A percentile compares a stretch with the other conserved stretches of the same genome.
These are phyloP conservation scores for Suhomyces atakaporum DNA, from an alignment of 1,139 yeast species.

Conservation along the genomic window DNA sequence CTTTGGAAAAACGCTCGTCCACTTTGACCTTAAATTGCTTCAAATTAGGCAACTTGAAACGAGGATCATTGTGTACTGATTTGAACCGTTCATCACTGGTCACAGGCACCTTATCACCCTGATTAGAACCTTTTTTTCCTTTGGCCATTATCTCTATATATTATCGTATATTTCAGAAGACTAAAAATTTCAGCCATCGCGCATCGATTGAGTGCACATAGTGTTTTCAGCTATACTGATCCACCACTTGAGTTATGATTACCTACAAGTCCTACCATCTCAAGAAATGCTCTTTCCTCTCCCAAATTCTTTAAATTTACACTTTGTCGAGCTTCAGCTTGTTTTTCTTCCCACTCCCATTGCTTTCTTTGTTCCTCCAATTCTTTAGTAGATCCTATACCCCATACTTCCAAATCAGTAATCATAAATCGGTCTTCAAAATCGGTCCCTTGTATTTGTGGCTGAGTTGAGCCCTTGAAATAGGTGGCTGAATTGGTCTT, in stretches of 20 bases:
- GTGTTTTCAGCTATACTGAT: slow-evolving; percentile 33
- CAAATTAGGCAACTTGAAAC: slow-evolving; percentile 74
- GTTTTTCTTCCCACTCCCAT: slow-evolving; percentile 92
- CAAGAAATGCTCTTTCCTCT: slow-evolving; percentile 84
- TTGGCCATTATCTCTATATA: slow-evolving; percentile 19
- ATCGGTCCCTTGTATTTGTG: slow-evolving; percentile 27
- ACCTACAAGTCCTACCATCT: slow-evolving; percentile 89
- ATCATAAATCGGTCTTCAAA: slow-evolving; percentile 74
- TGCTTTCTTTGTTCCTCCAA: slow-evolving; percentile 71
- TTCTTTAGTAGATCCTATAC: slow-evolving; percentile 78
- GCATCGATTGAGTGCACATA: slow-evolving; percentile 8
- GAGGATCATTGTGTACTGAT: slow-evolving; percentile 81
- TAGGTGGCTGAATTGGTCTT: slow-evolving; percentile 25
- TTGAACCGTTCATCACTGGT: slow-evolving; percentile 75
- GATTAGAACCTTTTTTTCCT: slow-evolving; percentile 14
- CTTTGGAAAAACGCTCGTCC: slow-evolving; percentile 81
- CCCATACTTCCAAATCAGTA: slow-evolving; percentile 87
- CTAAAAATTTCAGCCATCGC: slow-evolving; percentile 12
- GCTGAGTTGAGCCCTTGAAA: slow-evolving; percentile 31
- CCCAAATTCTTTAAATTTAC: slow-evolving; percentile 66
- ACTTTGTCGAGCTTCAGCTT: slow-evolving; percentile 74
- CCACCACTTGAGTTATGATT: slow-evolving; percentile 67
- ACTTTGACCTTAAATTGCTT: slow-evolving; percentile 74
- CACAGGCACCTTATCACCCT: slow-evolving; percentile 30
- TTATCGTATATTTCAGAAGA: slow-evolving; percentile 1